phyloP scores from a whole-genome alignment of 2,329 filamentous ascomycete genomes.

The Alternaria rosae region DNA sequence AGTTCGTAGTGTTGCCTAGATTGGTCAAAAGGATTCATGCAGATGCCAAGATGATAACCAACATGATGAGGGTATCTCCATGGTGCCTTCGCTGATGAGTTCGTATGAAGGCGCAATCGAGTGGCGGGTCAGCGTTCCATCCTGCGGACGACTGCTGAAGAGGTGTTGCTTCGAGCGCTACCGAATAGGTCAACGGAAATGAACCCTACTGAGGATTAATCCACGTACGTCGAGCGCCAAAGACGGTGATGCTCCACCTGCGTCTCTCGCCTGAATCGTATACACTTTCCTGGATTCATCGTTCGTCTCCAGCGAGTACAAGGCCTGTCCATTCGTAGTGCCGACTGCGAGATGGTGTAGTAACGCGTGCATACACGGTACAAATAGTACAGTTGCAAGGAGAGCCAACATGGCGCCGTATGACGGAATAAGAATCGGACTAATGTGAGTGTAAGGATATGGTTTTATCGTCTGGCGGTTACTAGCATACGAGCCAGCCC shows the following conservation, averaged over 20 bases:
- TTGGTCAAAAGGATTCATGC: background rate
- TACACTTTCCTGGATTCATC: constrained; percentile 17
- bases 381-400: constrained; percentile 12
- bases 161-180: constrained; percentile 25
- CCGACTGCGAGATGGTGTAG: constrained; percentile 33
- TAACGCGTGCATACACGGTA: constrained; percentile 9
- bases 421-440: background rate
- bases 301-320: constrained; percentile 27
- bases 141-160: constrained; percentile 27
- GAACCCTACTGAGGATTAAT: background rate
- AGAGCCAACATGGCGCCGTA: constrained; percentile 12
- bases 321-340: constrained; percentile 16
- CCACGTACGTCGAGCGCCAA: constrained; percentile 27
- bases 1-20: constrained; percentile 30
- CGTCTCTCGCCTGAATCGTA: constrained; percentile 20
- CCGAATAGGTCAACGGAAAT: background rate
- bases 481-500: background rate
- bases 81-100: constrained; percentile 24
- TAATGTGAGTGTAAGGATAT: background rate
- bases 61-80: constrained; percentile 32
- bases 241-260: constrained; percentile 23
- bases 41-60: background rate
- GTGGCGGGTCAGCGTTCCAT: constrained; percentile 28
- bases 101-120: constrained; percentile 23
- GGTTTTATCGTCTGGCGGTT: background rate